These are phyloP conservation scores for Zancudomyces culisetae DNA, from an alignment of 371 early-diverging fungal species.

Conservation along the genomic window DNA sequence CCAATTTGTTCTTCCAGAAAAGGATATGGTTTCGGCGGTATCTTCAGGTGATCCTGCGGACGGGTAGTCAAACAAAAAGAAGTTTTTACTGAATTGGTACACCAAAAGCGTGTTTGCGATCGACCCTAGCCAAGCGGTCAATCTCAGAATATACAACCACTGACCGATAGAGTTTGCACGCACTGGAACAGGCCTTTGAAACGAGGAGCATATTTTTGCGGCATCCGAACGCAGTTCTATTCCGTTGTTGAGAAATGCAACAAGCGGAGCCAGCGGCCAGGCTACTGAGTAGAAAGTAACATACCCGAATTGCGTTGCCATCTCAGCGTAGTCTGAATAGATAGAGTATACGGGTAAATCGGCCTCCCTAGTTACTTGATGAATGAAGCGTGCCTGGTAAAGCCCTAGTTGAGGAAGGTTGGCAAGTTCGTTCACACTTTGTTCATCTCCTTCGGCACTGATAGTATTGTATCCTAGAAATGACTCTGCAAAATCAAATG, in stretches of 20 bases:
- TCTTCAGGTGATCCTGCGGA: conserved; percentile 4
- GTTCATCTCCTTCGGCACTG: conserved; percentile 13
- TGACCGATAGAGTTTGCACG: conserved; percentile 70
- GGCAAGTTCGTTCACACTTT: conserved; percentile 11
- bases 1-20: conserved; percentile 17
- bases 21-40: conserved; percentile 10
- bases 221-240: conserved; percentile 75
- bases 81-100: conserved; percentile 33
- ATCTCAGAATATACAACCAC: conserved; percentile 54
- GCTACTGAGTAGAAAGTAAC: conserved; percentile 67
- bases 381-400: conserved; percentile 15
- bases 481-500: neutral
- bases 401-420: conserved; percentile 2
- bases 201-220: conserved; percentile 60
- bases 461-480: conserved; percentile 5
- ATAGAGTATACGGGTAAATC: conserved; percentile 57
- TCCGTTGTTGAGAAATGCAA: conserved; percentile 68
- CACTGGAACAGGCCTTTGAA: conserved; percentile 52
- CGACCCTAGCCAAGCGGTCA: conserved; percentile 47
- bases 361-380: conserved; percentile 22
- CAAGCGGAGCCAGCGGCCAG: conserved; percentile 65
- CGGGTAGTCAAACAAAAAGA: conserved; percentile 5
- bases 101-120: conserved; percentile 53
- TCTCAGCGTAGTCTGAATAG: conserved; percentile 76
- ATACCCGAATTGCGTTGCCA: conserved; percentile 80